Percentiles rank a stretch among this genome's conserved stretches.
Conservation (phyloP, 208 protist genomes). For the Leishmania aethiopica region DNA sequence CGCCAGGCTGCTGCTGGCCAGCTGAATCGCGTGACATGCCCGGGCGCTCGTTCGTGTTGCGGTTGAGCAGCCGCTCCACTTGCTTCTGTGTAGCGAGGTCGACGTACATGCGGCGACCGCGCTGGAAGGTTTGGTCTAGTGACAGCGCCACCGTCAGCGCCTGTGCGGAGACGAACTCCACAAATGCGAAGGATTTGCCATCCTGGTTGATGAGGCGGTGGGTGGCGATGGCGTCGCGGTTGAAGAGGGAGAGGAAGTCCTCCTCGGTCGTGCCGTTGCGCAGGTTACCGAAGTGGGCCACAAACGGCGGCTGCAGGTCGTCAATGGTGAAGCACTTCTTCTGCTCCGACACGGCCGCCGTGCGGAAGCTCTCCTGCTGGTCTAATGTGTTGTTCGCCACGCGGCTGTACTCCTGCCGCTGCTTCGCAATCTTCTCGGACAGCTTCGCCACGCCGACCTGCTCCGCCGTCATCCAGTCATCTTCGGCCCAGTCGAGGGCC, state of each 20-base stretch:
- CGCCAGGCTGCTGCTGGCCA: constrained; percentile 48
- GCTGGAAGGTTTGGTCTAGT: constrained; percentile 60
- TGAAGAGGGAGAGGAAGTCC: constrained; percentile 72
- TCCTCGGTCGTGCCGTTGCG: constrained; percentile 82
- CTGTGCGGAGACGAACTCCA: constrained; percentile 77
- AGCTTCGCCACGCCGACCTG: constrained; percentile 55
- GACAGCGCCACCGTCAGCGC: constrained; percentile 71
- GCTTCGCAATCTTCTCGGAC: constrained; percentile 61
- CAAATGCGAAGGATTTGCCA: constrained; percentile 83
- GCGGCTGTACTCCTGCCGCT: constrained; percentile 64
- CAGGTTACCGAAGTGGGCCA: constrained; percentile 86
- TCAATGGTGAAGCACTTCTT: constrained; percentile 32
- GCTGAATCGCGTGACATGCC: constrained; percentile 50
- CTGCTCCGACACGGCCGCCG: constrained; percentile 25
- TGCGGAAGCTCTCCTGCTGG: constrained; percentile 72
- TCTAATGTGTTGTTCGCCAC: constrained; percentile 59
- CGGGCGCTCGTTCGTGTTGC: constrained; percentile 33
- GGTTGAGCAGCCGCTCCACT: constrained; percentile 71
- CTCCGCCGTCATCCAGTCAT: constrained; percentile 62
- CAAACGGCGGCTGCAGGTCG: constrained; percentile 73
- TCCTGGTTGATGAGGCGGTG: constrained; percentile 80
- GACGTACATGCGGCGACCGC: constrained; percentile 77
- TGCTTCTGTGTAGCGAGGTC: constrained; percentile 83
- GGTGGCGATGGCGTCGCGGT: constrained; percentile 52
- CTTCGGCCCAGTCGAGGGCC: constrained; percentile 77